Conservation (phyloP, 208 protist species). For the Crithidia acanthocephali region DNA sequence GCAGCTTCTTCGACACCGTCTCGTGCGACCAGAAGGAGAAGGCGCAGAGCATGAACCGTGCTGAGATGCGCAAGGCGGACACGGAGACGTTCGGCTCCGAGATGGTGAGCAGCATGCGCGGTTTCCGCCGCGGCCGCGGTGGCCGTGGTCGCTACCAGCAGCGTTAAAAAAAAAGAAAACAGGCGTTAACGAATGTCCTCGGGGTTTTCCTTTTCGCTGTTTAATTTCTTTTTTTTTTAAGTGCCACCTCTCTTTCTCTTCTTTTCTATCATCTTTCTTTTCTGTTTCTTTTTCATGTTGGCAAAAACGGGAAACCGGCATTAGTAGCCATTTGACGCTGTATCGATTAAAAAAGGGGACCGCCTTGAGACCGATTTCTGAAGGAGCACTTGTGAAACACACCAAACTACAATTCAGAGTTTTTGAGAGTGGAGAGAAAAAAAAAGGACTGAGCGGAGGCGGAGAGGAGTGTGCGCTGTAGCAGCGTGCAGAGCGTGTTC, state of each 20-base stretch:
- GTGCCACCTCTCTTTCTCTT: background rate
- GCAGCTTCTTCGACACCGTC: conserved; percentile 89
- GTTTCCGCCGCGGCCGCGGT: conserved; percentile 67
- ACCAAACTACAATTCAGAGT: too few species aligned
- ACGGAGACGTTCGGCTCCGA: conserved; percentile 86
- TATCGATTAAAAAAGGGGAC: too few species aligned
- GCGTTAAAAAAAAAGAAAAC: conserved; percentile 40
- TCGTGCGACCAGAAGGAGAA: conserved; percentile 82
- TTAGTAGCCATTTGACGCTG: too few species aligned
- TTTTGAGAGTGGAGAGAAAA: conserved; percentile 10
- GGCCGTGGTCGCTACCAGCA: conserved; percentile 69
- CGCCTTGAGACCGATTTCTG: too few species aligned
- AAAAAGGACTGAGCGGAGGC: too few species aligned
- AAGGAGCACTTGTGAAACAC: too few species aligned
- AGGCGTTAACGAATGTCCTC: background rate
- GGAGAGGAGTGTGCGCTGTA: too few species aligned
- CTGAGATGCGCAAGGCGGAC: conserved; percentile 84
- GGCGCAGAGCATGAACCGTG: conserved; percentile 55
- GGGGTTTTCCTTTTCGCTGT: conserved; percentile 4
- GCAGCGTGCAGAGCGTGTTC: background rate
- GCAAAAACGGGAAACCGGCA: too few species aligned
- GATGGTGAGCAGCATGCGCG: conserved; percentile 85
- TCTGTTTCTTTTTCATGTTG: background rate
- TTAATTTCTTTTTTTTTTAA: conserved; percentile 23
- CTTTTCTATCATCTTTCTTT: background rate